A percentile compares a stretch with the other conserved stretches of the same genome.
phyloP scores from a whole-genome alignment of 495 filamentous ascomycete genomes.

The Neurospora sp. region DNA sequence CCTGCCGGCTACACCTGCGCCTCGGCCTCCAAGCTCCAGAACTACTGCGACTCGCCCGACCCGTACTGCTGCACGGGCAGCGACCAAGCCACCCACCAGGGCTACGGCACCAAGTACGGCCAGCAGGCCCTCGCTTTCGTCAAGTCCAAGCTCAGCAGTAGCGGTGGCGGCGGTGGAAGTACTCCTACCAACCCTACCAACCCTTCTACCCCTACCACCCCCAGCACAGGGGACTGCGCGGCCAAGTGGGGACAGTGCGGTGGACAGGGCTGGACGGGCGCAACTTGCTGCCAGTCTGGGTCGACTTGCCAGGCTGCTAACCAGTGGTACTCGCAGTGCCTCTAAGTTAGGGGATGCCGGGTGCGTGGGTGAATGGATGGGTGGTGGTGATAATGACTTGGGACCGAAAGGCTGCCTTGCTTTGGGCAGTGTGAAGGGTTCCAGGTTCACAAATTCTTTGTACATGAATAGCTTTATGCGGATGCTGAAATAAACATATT shows the following conservation, averaged over 20 bases:
- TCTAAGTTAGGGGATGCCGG: constrained; percentile 8
- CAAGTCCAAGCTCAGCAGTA: constrained; percentile 28
- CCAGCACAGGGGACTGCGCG: constrained; percentile 18
- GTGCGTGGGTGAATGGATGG: not conserved
- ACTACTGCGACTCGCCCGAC: constrained; percentile 52
- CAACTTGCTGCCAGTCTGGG: constrained; percentile 33
- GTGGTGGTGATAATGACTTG: constrained; percentile 2
- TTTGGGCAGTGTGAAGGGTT: not conserved
- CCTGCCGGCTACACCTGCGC: constrained; percentile 47
- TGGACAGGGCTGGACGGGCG: constrained; percentile 35
- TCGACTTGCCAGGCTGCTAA: constrained; percentile 35
- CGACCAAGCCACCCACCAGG: constrained; percentile 45
- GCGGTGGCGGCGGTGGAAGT: constrained; percentile 1
- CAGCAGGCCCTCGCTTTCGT: constrained; percentile 45
- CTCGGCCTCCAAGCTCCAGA: constrained; percentile 41
- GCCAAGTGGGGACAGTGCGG: constrained; percentile 40
- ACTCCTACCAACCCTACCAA: constrained; percentile 3
- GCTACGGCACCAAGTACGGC: constrained; percentile 51
- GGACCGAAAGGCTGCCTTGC: not conserved
- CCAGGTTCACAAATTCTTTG: not conserved
- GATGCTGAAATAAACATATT: not conserved
- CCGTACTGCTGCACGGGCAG: constrained; percentile 57
- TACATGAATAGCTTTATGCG: not conserved
- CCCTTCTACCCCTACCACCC: constrained; percentile 3
- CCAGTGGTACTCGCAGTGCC: constrained; percentile 41